These are phyloP conservation scores for Haberlea rhodopensis DNA, from an alignment of 257 asterid species.

Conservation along the genomic window DNA sequence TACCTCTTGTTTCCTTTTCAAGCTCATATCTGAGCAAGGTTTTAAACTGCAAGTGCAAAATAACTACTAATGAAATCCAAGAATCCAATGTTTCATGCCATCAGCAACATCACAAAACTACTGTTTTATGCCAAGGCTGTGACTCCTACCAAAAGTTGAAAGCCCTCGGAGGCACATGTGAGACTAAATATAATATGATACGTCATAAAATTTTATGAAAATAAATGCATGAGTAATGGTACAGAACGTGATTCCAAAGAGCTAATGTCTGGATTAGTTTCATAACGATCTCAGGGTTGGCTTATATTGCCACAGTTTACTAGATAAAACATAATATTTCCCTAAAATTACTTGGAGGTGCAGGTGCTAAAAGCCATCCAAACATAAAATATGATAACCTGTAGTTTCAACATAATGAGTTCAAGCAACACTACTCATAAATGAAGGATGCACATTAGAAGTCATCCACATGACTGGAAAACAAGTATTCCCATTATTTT, in stretches of 20 bases:
- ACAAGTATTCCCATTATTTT: too few species aligned
- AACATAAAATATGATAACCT: neutral
- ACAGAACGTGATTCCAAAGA: conserved; percentile 13
- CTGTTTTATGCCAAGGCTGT: conserved; percentile 11
- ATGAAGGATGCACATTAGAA: neutral
- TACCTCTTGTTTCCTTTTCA: conserved; percentile 60
- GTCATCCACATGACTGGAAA: neutral
- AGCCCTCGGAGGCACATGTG: neutral
- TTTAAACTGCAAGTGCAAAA: conserved; percentile 59
- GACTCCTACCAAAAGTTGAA: neutral
- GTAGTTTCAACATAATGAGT: neutral
- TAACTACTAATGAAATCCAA: conserved; percentile 9
- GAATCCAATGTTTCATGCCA: conserved; percentile 10
- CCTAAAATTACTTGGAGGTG: neutral
- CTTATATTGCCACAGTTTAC: conserved; percentile 2
- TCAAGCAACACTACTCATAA: too few species aligned
- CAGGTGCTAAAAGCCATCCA: neutral
- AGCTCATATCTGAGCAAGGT: conserved; percentile 47
- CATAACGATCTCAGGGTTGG: neutral
- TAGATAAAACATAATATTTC: neutral
- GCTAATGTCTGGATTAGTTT: conserved; percentile 1
- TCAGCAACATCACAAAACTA: conserved; percentile 5
- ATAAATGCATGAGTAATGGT: neutral
- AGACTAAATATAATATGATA: neutral
- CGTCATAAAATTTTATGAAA: conserved; percentile 13